These are phyloP conservation scores for Gymnopilus dilepis DNA, from an alignment of 768 basidiomycete genomes.

Conservation along the genomic window DNA sequence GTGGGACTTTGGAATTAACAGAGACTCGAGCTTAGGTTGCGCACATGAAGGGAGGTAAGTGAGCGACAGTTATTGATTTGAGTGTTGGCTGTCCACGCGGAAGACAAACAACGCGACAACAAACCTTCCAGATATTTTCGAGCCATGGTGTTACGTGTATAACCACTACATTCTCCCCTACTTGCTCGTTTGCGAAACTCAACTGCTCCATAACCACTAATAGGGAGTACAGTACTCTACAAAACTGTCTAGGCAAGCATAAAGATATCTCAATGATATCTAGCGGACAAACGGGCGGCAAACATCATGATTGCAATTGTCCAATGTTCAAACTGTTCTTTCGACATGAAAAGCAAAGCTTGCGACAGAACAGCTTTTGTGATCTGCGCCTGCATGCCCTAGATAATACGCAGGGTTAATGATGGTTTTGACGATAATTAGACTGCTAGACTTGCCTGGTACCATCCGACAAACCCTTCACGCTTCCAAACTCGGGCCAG, in stretches of 20 bases:
- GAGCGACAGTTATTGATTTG: background rate
- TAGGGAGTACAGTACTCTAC: background rate
- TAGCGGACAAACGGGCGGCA: conserved; percentile 43
- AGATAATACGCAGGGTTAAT: conserved; percentile 11
- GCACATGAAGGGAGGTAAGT: background rate
- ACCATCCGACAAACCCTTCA: conserved; percentile 92
- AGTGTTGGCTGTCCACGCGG: background rate
- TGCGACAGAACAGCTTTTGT: conserved; percentile 95
- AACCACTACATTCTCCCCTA: too few species aligned
- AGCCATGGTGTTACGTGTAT: too few species aligned
- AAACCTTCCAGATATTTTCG: background rate
- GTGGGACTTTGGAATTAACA: background rate
- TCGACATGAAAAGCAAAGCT: conserved; percentile 94
- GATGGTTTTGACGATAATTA: background rate
- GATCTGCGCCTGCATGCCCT: conserved; percentile 98
- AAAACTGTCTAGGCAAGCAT: background rate
- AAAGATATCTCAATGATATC: conserved; percentile 9
- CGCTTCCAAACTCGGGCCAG: conserved; percentile 71
- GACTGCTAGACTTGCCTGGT: conserved; percentile 64
- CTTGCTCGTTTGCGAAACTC: too few species aligned
- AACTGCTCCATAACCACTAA: too few species aligned
- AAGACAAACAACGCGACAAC: conserved; percentile 7
- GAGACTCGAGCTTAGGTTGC: background rate
- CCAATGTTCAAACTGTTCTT: conserved; percentile 95
- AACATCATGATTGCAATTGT: conserved; percentile 73